Evolutionary conservation across 2,329 filamentous ascomycete species (phyloP).

Genomic region (Aspergillus ochraceus): DNA sequence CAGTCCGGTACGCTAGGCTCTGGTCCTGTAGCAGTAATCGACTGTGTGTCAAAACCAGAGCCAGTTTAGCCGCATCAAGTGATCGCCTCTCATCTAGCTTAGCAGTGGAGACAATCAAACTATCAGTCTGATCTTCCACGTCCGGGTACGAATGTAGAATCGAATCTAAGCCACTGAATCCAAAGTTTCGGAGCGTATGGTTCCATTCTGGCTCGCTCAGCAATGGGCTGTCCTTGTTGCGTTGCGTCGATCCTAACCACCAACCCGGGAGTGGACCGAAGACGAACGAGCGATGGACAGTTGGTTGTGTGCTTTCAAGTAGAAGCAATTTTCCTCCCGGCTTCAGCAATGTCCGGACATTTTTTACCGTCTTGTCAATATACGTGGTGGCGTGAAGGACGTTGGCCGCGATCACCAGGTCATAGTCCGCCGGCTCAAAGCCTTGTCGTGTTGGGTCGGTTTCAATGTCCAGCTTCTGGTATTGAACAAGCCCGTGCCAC

Average conservation of each 20-base stretch:
- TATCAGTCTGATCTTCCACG: background rate
- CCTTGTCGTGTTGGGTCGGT: conserved; percentile 11
- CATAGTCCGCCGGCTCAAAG: conserved; percentile 12
- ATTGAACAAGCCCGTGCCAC: background rate
- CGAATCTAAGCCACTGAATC: background rate
- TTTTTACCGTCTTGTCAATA: conserved; percentile 1
- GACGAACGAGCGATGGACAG: background rate
- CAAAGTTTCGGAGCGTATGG: background rate
- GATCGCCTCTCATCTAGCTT: background rate
- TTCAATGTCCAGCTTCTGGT: conserved; percentile 13
- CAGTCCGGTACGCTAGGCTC: background rate
- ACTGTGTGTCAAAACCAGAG: background rate
- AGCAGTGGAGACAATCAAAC: background rate
- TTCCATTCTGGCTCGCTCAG: background rate
- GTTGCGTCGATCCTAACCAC: background rate
- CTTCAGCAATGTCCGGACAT: conserved; percentile 10
- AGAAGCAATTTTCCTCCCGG: conserved; percentile 12
- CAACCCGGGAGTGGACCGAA: conserved; percentile 9
- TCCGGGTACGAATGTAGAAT: background rate
- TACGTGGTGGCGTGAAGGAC: conserved; percentile 7
- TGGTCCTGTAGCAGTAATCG: background rate
- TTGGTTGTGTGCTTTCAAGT: background rate
- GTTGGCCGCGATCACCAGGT: conserved; percentile 15
- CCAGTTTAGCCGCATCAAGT: background rate
- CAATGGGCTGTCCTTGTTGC: background rate